phyloP scores from a whole-genome alignment of 345 rosid species.

The Aquilaria sinensis region DNA sequence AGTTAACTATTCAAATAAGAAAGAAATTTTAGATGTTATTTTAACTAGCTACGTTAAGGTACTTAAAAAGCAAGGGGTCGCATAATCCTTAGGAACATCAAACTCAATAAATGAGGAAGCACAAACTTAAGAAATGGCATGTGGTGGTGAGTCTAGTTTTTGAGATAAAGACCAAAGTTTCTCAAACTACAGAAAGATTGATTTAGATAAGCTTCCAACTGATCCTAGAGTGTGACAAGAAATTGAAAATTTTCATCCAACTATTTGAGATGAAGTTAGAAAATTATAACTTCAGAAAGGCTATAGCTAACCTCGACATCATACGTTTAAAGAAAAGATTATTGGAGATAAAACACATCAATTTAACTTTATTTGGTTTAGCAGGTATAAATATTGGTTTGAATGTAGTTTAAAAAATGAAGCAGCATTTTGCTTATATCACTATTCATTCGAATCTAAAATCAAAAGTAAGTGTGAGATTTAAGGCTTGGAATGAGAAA shows the following conservation, averaged over 20 bases:
- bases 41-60: too few species aligned
- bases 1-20: too few species aligned
- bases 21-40: too few species aligned
- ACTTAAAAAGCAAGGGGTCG: too few species aligned
- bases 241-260: background rate
- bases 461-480: background rate
- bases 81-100: too few species aligned
- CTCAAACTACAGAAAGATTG: background rate
- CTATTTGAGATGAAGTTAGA: background rate
- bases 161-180: background rate
- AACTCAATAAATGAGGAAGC: too few species aligned
- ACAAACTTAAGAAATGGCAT: too few species aligned
- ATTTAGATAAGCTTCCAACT: background rate
- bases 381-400: background rate
- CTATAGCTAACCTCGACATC: background rate
- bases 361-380: background rate
- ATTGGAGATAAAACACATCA: background rate
- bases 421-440: background rate
- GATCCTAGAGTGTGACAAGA: background rate
- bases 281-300: background rate
- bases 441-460: background rate
- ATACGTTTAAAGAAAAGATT: too few species aligned
- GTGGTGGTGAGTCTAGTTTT: too few species aligned
- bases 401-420: background rate
- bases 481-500: background rate